A percentile compares a stretch with the other conserved stretches of the same genome.
These are phyloP conservation scores for Yamadazyma triangularis DNA, from an alignment of 1,139 yeast genomes.

Conservation along the genomic window DNA sequence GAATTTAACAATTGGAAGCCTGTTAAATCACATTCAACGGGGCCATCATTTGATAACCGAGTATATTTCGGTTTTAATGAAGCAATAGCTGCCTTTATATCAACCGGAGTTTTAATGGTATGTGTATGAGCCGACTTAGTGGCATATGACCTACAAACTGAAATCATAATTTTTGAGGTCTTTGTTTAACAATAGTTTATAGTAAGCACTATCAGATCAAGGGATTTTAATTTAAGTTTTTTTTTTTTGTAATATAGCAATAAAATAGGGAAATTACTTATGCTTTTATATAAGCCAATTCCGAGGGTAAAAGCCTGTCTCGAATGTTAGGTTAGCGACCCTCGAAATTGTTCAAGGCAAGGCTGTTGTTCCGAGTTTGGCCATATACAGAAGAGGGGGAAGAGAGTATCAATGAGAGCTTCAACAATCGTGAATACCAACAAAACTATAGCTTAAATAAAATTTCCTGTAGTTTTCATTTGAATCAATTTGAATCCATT, in stretches of 20 bases:
- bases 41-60: constrained; percentile 72
- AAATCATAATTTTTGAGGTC: no score
- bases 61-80: constrained; percentile 52
- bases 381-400: neutral
- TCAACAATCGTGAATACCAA: no score
- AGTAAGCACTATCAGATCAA: no score
- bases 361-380: constrained; percentile 3
- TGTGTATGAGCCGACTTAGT: constrained; percentile 38
- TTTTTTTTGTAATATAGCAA: no score
- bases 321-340: no score
- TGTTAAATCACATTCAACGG: constrained; percentile 71
- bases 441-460: no score
- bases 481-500: no score
- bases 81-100: constrained; percentile 53
- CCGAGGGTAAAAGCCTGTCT: neutral
- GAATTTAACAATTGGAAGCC: constrained; percentile 76
- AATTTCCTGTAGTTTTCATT: no score
- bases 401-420: no score
- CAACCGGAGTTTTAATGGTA: constrained; percentile 59
- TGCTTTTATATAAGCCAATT: neutral
- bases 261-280: neutral
- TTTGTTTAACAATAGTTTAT: no score
- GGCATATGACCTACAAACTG: constrained; percentile 9
- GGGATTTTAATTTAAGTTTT: no score
- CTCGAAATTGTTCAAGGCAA: neutral